phyloP scores from a whole-genome alignment of 1,139 yeast genomes.

The Saccharomyces hybrid region DNA sequence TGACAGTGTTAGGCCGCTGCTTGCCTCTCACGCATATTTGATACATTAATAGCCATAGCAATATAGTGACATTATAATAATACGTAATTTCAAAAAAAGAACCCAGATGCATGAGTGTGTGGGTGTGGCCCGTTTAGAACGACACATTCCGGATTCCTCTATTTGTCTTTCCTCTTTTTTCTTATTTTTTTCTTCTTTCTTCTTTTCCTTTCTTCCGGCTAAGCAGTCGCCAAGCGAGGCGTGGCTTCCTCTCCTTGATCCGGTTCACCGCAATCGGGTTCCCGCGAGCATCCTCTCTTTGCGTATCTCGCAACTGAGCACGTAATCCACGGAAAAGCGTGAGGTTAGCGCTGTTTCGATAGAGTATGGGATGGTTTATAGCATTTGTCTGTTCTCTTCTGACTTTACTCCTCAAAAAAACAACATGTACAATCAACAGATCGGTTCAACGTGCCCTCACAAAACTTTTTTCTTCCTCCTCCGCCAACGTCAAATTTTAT shows the following conservation, averaged over 20 bases:
- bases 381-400: not conserved
- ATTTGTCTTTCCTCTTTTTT: not conserved
- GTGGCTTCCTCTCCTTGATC: not conserved
- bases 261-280: not conserved
- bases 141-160: not conserved
- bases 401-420: not conserved
- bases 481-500: not conserved
- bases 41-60: not conserved
- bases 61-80: not conserved
- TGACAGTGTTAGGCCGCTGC: not conserved
- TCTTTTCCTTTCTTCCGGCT: not conserved
- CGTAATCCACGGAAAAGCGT: not conserved
- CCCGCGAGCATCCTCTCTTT: not conserved
- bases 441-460: not conserved
- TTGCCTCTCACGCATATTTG: not conserved
- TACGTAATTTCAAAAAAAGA: not conserved
- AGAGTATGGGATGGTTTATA: not conserved
- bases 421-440: not conserved
- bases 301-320: not conserved
- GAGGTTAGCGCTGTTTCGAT: not conserved
- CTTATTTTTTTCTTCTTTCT: too few species aligned
- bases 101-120: not conserved
- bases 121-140: not conserved
- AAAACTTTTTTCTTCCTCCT: not conserved
- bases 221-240: not conserved